Base-by-base conservation (phyloP, 306 rosid species). In the Astragalus membranaceus region DNA sequence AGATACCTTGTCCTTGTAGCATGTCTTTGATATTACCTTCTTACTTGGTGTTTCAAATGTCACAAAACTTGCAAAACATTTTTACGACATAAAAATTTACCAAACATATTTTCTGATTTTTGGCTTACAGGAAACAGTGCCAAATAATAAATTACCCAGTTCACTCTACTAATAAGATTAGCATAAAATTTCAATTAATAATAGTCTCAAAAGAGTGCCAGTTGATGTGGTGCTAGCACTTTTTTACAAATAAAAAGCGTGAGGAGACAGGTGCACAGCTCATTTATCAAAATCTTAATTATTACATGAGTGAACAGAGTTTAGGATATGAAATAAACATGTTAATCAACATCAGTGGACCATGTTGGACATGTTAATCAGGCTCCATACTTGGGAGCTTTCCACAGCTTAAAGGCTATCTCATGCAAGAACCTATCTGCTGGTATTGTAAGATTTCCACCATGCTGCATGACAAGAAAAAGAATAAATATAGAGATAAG, bases 371-470 rank as follows among this genome's bases (percentile, higher is more conserved):
- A 23, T 33, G 48, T 20, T 20, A 70, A 56, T 90, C 76, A 94
- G 33, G 99, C 99, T 81, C 97, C 99, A 66, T 94, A 94, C 70
- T 94, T 91, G 53, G 99, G 97, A 70, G 96, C 96, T 83, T 91
- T 94, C 96, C 99, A 94, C 13, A 94, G 87, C 87, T 91, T 94
- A 82, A 94, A 94, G 67, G 99, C 97, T 42, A 91, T 82, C 79
- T 91, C 97, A 14, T 95, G 95, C 80, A 95, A 77, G 85, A 95
- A 89, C 72, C 99, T 83, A 80, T 95, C 97, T 51, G 95, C 97
- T 0, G 97, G 99, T 67, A 95, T 95, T 14, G 85, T 77, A 14
- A 89, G 96, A 79, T 86, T 91, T 51, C 95, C 90, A 73, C 97
- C 87, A 41, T 41, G 71, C 99, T 91, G 90, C 83, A 56, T 52